Percentiles rank a stretch among this genome's conserved stretches.
Evolutionary conservation across 176 grass and related monocot genomes (phyloP).

Genomic region (Typha latifolia): DNA sequence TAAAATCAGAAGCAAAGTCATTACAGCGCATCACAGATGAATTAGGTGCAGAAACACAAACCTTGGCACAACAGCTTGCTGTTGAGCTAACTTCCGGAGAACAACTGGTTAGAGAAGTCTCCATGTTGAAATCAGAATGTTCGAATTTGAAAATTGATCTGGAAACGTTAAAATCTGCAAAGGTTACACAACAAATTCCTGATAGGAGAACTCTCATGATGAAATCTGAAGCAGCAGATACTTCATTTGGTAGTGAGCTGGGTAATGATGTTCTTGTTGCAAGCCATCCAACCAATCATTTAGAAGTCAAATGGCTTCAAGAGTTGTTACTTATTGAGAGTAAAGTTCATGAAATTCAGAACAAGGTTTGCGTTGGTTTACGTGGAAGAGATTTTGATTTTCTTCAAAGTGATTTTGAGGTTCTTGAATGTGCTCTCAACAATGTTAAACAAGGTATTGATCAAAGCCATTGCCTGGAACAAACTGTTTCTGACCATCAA

Average conservation of each 20-base stretch:
- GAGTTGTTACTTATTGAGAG: slow-evolving; percentile 63
- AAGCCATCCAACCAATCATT: background rate
- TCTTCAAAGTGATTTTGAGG: slow-evolving; percentile 63
- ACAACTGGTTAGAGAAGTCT: slow-evolving; percentile 72
- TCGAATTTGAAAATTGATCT: slow-evolving; percentile 68
- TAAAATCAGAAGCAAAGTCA: slow-evolving; percentile 75
- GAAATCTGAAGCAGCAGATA: too few relatives aligned
- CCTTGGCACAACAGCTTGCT: slow-evolving; percentile 50
- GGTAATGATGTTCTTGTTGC: too few relatives aligned
- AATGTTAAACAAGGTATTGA: slow-evolving; percentile 61
- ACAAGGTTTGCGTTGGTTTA: slow-evolving; percentile 66
- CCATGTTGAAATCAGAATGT: slow-evolving; percentile 63
- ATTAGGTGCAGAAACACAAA: slow-evolving; percentile 67
- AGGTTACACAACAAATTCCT: slow-evolving; percentile 24
- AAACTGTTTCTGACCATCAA: background rate
- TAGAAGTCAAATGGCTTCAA: slow-evolving; percentile 49
- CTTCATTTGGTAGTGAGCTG: too few relatives aligned
- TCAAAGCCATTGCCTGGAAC: slow-evolving; percentile 11
- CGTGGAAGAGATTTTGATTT: slow-evolving; percentile 80
- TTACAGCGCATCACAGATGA: slow-evolving; percentile 66
- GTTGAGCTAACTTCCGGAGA: slow-evolving; percentile 75
- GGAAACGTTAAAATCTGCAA: slow-evolving; percentile 64
- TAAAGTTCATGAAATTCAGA: slow-evolving; percentile 83
- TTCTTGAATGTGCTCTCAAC: slow-evolving; percentile 56
- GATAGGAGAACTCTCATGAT: background rate